These are phyloP conservation scores for Osmozyma mogii DNA, from an alignment of 805 yeast genomes.

Conservation along the genomic window DNA sequence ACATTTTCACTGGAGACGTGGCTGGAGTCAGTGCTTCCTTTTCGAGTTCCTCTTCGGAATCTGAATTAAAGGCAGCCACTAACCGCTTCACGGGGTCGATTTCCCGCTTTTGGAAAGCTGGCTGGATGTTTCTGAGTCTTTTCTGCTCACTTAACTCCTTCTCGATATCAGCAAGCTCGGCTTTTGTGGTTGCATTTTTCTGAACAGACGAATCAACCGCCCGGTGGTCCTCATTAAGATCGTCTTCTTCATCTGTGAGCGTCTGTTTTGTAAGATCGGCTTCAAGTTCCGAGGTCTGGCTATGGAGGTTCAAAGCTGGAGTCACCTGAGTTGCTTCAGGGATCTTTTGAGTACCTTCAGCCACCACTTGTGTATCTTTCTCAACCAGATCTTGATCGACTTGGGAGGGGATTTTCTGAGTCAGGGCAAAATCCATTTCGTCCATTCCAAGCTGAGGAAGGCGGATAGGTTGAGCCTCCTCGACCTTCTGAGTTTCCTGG, in stretches of 20 bases:
- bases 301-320: constrained; percentile 3
- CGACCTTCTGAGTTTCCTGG: constrained; percentile 1
- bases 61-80: constrained; percentile 26
- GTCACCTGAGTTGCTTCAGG: constrained; percentile 6
- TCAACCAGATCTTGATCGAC: too few relatives aligned
- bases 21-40: constrained; percentile 20
- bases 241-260: constrained; percentile 35
- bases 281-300: constrained; percentile 17
- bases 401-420: constrained; percentile 3
- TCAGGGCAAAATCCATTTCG: constrained; percentile 1
- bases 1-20: constrained; percentile 22
- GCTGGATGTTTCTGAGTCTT: constrained; percentile 22
- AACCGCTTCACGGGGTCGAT: constrained; percentile 24
- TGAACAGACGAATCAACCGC: constrained; percentile 15
- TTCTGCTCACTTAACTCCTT: constrained; percentile 28
- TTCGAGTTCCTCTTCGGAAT: constrained; percentile 13
- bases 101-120: constrained; percentile 19
- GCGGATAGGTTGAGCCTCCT: neutral
- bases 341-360: constrained; percentile 5
- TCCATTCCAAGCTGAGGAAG: neutral
- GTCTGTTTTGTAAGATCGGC: constrained; percentile 26
- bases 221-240: constrained; percentile 18
- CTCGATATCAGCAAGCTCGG: constrained; percentile 25
- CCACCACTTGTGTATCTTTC: too few relatives aligned
- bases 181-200: constrained; percentile 12